These are phyloP conservation scores for Periconia sp. DNA, from an alignment of 2,329 filamentous ascomycete species.

Conservation along the genomic window DNA sequence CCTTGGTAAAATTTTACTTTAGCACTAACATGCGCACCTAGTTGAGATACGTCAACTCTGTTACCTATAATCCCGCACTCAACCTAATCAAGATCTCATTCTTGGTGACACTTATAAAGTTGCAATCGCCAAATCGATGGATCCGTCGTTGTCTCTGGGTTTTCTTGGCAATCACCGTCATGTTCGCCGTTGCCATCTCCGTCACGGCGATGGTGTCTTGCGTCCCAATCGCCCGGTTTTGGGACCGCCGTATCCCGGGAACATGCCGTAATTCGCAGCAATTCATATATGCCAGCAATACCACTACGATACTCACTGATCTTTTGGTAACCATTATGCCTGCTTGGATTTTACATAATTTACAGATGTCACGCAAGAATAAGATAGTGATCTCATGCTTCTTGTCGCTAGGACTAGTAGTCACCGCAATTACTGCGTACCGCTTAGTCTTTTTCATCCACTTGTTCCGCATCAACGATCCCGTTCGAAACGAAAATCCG, in stretches of 20 bases:
- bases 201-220: conserved; percentile 9
- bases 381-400: conserved; percentile 8
- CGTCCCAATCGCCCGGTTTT: conserved; percentile 9
- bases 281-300: conserved; percentile 9
- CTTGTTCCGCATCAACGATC: conserved; percentile 1
- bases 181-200: conserved; percentile 5
- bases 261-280: not conserved
- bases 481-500: conserved; percentile 2
- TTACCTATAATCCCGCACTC: conserved; percentile 13
- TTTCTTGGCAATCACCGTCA: conserved; percentile 6
- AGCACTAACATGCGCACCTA: not conserved
- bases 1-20: not conserved
- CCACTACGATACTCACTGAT: conserved; percentile 11
- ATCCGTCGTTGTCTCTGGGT: conserved; percentile 12
- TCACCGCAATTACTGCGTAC: conserved; percentile 15
- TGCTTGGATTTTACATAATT: conserved; percentile 12
- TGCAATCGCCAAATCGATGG: conserved; percentile 5
- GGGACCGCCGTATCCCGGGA: conserved; percentile 5
- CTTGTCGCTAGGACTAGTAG: conserved; percentile 11
- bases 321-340: conserved; percentile 14
- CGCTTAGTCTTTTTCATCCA: conserved; percentile 8
- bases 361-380: conserved; percentile 10
- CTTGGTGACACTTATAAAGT: conserved; percentile 12
- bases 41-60: conserved; percentile 14
- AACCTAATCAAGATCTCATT: conserved; percentile 17